These are phyloP conservation scores for Plenodomus biglobosus DNA, from an alignment of 2,329 filamentous ascomycete species.

Conservation along the genomic window DNA sequence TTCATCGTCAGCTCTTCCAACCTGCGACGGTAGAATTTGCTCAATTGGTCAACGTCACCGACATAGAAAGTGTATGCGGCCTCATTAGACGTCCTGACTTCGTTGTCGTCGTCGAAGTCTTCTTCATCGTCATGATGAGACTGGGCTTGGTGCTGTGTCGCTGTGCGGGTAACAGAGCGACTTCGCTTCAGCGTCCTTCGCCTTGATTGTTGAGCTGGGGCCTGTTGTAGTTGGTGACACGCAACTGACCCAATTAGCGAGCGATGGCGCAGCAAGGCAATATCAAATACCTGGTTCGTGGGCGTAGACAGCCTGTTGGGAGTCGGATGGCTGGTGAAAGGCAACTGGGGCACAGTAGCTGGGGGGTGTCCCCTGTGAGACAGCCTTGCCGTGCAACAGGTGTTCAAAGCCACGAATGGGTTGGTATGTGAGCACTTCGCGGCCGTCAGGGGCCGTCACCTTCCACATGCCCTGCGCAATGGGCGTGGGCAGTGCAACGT, in stretches of 20 bases:
- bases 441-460: conserved; percentile 22
- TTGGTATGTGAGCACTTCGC: conserved; percentile 20
- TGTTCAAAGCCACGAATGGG: conserved; percentile 32
- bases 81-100: conserved; percentile 11
- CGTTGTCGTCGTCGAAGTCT: conserved; percentile 8
- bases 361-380: not conserved
- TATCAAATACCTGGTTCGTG: conserved; percentile 11
- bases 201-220: not conserved
- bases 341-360: no score
- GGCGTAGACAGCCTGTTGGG: not conserved
- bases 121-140: conserved; percentile 9
- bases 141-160: not conserved
- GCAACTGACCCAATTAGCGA: conserved; percentile 11
- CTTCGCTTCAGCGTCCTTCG: conserved; percentile 17
- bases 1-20: conserved; percentile 39
- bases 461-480: conserved; percentile 21
- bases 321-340: not conserved
- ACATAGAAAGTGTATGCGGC: conserved; percentile 26
- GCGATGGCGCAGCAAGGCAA: conserved; percentile 1
- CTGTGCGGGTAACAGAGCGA: conserved; percentile 10
- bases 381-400: conserved; percentile 14
- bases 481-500: conserved; percentile 18
- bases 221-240: not conserved
- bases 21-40: conserved; percentile 25
- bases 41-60: conserved; percentile 24